Conservation (phyloP, 2,329 filamentous ascomycete species). For the Fusarium sp. region DNA sequence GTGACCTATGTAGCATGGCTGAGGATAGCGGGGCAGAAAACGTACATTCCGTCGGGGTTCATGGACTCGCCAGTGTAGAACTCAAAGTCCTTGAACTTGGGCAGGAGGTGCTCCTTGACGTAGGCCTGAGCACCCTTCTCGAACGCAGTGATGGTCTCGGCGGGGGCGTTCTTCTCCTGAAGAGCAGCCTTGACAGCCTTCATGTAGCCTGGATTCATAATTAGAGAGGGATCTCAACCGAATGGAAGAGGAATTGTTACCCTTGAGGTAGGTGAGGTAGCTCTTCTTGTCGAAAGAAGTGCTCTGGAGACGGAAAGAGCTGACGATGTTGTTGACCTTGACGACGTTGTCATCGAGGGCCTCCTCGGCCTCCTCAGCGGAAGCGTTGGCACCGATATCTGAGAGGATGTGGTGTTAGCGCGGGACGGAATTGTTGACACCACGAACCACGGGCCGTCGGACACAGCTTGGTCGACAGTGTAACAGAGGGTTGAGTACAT, state of each 20-base stretch:
- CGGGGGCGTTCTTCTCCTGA: constrained; percentile 69
- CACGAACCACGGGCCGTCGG: not conserved
- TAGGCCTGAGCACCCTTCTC: constrained; percentile 79
- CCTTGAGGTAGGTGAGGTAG: constrained; percentile 87
- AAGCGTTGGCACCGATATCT: constrained; percentile 97
- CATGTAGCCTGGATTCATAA: constrained; percentile 77
- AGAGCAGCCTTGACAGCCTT: constrained; percentile 84
- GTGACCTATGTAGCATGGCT: not conserved
- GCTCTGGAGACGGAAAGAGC: constrained; percentile 88
- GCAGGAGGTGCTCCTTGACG: constrained; percentile 84
- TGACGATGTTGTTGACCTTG: constrained; percentile 92
- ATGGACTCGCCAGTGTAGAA: constrained; percentile 93
- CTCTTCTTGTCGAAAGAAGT: constrained; percentile 88
- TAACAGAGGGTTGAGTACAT: constrained; percentile 50
- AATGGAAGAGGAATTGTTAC: constrained; percentile 57
- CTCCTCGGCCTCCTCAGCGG: constrained; percentile 88
- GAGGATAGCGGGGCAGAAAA: constrained; percentile 39
- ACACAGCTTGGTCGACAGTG: not conserved
- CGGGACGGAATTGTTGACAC: not conserved
- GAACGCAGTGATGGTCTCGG: constrained; percentile 80
- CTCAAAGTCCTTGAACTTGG: constrained; percentile 96
- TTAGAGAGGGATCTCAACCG: constrained; percentile 3
- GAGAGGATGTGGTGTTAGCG: constrained; percentile 20
- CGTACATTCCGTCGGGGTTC: constrained; percentile 94
- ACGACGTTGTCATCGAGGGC: constrained; percentile 75